Conservation (phyloP, 352 stramenopile genomes). For the Globisporangium iwayamae region DNA sequence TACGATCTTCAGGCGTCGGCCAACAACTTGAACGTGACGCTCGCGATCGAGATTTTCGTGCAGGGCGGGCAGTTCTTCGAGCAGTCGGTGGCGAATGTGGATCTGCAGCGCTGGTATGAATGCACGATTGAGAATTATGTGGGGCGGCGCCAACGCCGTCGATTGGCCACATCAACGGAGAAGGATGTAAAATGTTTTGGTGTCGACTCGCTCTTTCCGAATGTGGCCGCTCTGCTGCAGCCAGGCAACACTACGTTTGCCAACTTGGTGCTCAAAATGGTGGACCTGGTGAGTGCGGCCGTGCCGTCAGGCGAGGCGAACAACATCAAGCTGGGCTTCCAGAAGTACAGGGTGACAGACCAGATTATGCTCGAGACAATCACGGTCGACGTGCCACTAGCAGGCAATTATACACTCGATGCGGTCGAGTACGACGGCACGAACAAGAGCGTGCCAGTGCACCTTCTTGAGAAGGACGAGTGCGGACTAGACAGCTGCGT, state of each 20-base stretch:
- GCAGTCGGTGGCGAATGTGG: conserved; percentile 13
- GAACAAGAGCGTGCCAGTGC: conserved; percentile 4
- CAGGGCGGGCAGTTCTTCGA: conserved; percentile 19
- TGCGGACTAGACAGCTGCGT: conserved; percentile 15
- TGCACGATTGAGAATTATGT: conserved; percentile 7
- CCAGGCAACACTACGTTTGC: conserved; percentile 10
- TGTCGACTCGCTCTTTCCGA: conserved; percentile 1
- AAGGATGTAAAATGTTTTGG: conserved; percentile 2
- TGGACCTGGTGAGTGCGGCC: conserved; percentile 1
- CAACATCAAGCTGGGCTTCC: conserved; percentile 13
- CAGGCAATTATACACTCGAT: conserved; percentile 11
- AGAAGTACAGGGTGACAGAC: conserved; percentile 11
- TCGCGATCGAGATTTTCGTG: conserved; percentile 16
- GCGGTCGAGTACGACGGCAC: conserved; percentile 6
- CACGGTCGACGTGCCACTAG: conserved; percentile 17
- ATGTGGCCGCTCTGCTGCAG: conserved; percentile 1
- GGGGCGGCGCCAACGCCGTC: not conserved
- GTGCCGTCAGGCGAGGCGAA: conserved; percentile 3
- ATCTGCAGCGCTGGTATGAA: conserved; percentile 5
- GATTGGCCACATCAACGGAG: not conserved
- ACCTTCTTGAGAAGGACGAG: conserved; percentile 10
- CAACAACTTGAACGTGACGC: conserved; percentile 12
- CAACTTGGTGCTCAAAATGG: conserved; percentile 14
- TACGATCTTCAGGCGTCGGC: not conserved
- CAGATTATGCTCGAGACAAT: conserved; percentile 18